A percentile compares a stretch with the other conserved stretches of the same genome.
Conservation (phyloP, 2,329 filamentous ascomycete species). For the Ceratocystis eucalypticola region DNA sequence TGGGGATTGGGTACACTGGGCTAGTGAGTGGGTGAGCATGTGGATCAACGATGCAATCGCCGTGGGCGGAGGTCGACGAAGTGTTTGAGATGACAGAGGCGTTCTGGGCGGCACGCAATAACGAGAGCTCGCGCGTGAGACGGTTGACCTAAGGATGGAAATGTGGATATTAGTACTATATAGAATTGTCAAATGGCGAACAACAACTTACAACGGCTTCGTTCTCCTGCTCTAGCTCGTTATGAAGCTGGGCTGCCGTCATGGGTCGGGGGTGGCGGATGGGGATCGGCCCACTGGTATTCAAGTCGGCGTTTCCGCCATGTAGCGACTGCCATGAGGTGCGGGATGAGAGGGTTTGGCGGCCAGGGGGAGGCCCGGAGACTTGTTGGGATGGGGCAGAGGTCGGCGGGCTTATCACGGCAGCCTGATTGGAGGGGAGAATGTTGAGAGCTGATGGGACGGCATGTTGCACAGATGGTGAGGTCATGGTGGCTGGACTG, state of each 20-base stretch:
- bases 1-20: conserved; percentile 43
- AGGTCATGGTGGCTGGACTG: conserved; percentile 31
- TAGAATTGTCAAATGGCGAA: background rate
- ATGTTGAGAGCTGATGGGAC: conserved; percentile 34
- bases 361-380: conserved; percentile 22
- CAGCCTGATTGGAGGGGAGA: conserved; percentile 42
- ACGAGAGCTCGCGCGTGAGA: conserved; percentile 72
- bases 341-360: conserved; percentile 13
- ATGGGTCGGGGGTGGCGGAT: conserved; percentile 75
- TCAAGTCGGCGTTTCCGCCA: conserved; percentile 19
- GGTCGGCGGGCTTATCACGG: conserved; percentile 29
- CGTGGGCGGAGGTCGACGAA: conserved; percentile 46
- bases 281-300: conserved; percentile 48
- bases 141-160: conserved; percentile 59
- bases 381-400: conserved; percentile 24
- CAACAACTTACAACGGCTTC: conserved; percentile 62
- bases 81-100: conserved; percentile 52
- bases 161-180: background rate
- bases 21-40: conserved; percentile 43
- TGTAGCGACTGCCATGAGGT: conserved; percentile 16
- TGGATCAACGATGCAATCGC: conserved; percentile 37
- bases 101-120: conserved; percentile 61
- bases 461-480: conserved; percentile 26
- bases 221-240: conserved; percentile 86
- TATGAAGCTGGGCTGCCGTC: conserved; percentile 77